Evolutionary conservation across 352 stramenopile species (phyloP).

Genomic region (Pythium dissimile): DNA sequence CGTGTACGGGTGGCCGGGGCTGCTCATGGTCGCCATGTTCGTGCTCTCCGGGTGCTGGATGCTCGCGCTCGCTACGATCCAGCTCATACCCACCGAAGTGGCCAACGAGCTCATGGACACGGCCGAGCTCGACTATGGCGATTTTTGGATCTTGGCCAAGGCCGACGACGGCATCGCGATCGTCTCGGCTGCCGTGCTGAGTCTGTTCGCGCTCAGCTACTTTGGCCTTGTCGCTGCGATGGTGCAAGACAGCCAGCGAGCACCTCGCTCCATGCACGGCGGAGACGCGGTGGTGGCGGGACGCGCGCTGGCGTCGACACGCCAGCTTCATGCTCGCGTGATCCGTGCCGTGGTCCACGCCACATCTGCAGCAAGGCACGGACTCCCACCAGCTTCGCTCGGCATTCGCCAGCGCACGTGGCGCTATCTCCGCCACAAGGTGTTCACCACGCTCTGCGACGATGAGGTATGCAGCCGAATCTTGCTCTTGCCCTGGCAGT

Average conservation of each 20-base stretch:
- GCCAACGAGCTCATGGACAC: constrained; percentile 43
- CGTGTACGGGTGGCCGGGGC: constrained; percentile 32
- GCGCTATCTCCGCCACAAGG: neutral
- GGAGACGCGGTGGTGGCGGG: neutral
- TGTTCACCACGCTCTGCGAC: neutral
- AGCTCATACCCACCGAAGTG: constrained; percentile 32
- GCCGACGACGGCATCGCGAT: constrained; percentile 21
- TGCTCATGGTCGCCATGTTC: constrained; percentile 42
- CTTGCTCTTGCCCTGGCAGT: neutral
- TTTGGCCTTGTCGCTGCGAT: constrained; percentile 30
- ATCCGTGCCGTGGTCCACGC: neutral
- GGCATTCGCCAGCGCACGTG: neutral
- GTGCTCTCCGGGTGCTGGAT: constrained; percentile 30
- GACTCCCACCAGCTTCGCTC: neutral
- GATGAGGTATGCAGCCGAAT: neutral
- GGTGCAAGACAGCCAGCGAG: constrained; percentile 10
- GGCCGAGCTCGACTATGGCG: constrained; percentile 34
- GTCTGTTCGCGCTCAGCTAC: constrained; percentile 33
- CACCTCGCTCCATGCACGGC: neutral
- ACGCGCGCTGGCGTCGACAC: neutral
- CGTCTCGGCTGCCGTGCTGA: constrained; percentile 21
- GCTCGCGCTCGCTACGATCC: constrained; percentile 33
- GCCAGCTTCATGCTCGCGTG: neutral
- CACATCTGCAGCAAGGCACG: neutral
- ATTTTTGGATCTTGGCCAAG: constrained; percentile 43